These are phyloP conservation scores for Drechslerella dactyloides DNA, from an alignment of 2,329 filamentous ascomycete genomes.

Conservation along the genomic window DNA sequence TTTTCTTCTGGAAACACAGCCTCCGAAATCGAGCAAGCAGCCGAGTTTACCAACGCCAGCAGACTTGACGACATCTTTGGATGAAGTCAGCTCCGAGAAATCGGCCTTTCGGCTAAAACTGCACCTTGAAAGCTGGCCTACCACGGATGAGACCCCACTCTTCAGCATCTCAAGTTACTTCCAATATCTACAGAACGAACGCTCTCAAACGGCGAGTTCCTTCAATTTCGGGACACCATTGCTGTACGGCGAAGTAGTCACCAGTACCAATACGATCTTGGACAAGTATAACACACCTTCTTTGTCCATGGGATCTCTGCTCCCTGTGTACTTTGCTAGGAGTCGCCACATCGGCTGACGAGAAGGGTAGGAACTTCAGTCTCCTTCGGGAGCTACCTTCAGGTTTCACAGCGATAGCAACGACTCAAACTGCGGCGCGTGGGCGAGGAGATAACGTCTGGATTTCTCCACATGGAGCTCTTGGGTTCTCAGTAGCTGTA, in stretches of 20 bases:
- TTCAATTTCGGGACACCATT: conserved; percentile 73
- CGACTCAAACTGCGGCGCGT: conserved; percentile 83
- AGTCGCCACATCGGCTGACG: conserved; percentile 8
- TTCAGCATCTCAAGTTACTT: conserved; percentile 67
- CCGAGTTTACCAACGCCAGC: not conserved
- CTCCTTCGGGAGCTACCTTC: conserved; percentile 77
- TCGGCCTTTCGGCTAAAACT: conserved; percentile 75
- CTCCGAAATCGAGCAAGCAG: conserved; percentile 58
- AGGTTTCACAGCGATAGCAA: conserved; percentile 87
- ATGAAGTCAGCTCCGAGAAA: conserved; percentile 71
- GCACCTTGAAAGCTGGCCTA: conserved; percentile 72
- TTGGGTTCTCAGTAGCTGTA: conserved; percentile 88
- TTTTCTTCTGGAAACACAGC: conserved; percentile 75
- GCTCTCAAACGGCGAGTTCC: conserved; percentile 55
- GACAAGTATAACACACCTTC: conserved; percentile 71
- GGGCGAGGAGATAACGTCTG: conserved; percentile 92
- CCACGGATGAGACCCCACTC: conserved; percentile 68
- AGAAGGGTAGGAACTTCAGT: conserved; percentile 69
- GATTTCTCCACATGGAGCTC: conserved; percentile 83
- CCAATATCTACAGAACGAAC: conserved; percentile 59
- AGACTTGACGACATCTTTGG: conserved; percentile 19
- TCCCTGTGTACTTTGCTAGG: conserved; percentile 14
- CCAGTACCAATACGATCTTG: conserved; percentile 89
- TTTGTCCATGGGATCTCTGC: conserved; percentile 24
- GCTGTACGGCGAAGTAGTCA: conserved; percentile 89